phyloP scores from a whole-genome alignment of 23 red algal species.

The Cyanidiococcus yangmingshanensis region DNA sequence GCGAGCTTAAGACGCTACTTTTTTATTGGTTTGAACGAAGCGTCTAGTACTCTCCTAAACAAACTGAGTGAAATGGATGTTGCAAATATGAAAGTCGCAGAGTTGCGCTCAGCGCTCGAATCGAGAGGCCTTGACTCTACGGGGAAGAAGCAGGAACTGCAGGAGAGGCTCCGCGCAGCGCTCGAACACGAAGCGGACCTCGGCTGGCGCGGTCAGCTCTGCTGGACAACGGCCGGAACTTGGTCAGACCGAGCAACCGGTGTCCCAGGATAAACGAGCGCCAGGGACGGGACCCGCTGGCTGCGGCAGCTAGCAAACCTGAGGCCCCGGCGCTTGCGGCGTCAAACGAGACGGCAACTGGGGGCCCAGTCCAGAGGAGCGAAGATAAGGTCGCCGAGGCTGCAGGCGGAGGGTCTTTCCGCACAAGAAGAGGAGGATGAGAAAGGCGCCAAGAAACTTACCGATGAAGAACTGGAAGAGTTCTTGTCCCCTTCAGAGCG shows the following conservation, averaged over 20 bases:
- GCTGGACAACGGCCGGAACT: no score
- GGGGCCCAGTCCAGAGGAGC: not conserved
- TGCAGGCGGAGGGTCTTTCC: no score
- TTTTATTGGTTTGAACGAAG: no score
- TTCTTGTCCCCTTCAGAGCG: not conserved
- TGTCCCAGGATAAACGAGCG: no score
- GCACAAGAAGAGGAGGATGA: no score
- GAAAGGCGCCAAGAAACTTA: not conserved
- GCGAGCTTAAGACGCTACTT: no score
- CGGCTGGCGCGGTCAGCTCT: no score
- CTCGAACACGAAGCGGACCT: not conserved
- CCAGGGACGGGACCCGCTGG: no score
- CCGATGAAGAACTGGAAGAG: not conserved
- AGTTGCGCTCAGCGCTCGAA: slow-evolving; percentile 5
- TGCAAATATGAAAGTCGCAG: not conserved
- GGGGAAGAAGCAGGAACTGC: slow-evolving; percentile 4
- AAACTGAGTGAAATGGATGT: slow-evolving; percentile 20
- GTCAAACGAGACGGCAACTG: not conserved
- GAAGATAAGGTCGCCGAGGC: no score
- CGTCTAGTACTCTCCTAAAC: no score
- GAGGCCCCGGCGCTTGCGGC: not conserved
- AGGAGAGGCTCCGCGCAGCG: not conserved
- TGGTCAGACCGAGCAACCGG: no score
- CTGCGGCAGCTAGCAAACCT: not conserved
- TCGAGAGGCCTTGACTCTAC: not conserved